Base-by-base conservation (phyloP, 495 filamentous ascomycete species). In the Daldinia caldariorum region DNA sequence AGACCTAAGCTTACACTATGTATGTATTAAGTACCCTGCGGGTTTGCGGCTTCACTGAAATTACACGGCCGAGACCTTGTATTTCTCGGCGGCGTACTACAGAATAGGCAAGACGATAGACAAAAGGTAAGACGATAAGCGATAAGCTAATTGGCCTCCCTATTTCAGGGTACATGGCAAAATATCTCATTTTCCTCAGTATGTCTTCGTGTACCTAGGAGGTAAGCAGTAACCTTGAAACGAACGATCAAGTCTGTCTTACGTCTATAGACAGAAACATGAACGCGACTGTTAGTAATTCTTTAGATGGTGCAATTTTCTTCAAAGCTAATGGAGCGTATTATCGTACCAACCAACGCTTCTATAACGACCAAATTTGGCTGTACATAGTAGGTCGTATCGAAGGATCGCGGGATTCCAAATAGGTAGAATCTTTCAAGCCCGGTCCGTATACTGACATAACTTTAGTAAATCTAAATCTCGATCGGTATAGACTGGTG, bases 351-450 rank as follows among this genome's bases (percentile, higher is more conserved):
- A 64, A 56, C 38, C 57, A 16, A 16, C 16, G 39, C 32, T 20
- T 47, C 41, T 6, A 39, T 18, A 16, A 34, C 34, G 49, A 37
- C 54, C 12, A 57, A 68, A 56, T 56, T 35, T 58, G 31, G 29
- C 16, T 55, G 47, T 54, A n/a, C n/a, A n/a, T n/a, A n/a, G n/a
- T n/a, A 55, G 49, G 54, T 53, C 8, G 26, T 16, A 53, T 6
- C 3, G 32, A 66, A 69, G 65, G 70, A 73, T 73, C 47, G 26
- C 47, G 49, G 47, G 53, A 59, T 67, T 54, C 50, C 53, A 61
- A 37, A 58, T 18, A 16, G 57, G 60, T 67, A 16, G 39, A 67
- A 54, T 49, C 57, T 62, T 26, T 49, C 32, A 31, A 16, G 18
- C 29, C 35, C 14, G 10, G 14, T 35, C 54, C 60, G 39, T 60